Percentiles rank a stretch among this genome's conserved stretches.
phyloP scores from a whole-genome alignment of 208 protist species.

The Trypanosoma theileri region DNA sequence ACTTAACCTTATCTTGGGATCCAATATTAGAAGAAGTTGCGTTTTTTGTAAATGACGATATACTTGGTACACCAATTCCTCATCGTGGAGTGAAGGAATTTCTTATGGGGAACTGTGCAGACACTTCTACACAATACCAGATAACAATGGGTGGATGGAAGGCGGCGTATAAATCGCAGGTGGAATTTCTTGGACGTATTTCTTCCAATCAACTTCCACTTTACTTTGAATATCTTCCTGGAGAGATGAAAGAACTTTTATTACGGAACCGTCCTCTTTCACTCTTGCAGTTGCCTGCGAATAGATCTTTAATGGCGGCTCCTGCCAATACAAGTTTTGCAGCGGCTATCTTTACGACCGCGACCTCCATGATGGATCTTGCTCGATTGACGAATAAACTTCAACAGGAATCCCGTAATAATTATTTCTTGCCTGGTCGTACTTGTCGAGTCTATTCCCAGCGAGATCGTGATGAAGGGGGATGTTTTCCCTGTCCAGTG shows the following conservation, averaged over 20 bases:
- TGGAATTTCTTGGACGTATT: not conserved
- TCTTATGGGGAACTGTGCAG: not conserved
- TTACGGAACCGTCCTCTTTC: not conserved
- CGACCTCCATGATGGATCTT: not conserved
- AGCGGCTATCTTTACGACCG: not conserved
- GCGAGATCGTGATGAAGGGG: not conserved
- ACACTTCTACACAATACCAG: not conserved
- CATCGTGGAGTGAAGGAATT: not conserved
- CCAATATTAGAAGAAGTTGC: not conserved
- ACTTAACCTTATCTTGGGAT: slow-evolving; percentile 2
- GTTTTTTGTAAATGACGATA: slow-evolving; percentile 8
- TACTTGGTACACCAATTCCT: not conserved
- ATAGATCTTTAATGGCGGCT: not conserved
- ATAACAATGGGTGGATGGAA: not conserved
- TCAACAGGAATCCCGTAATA: not conserved
- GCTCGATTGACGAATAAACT: not conserved
- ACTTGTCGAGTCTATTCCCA: not conserved
- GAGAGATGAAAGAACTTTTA: not conserved
- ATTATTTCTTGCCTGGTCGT: not conserved
- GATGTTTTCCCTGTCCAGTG: not conserved
- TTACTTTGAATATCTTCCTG: slow-evolving; percentile 1
- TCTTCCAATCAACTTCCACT: not conserved
- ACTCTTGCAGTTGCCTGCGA: not conserved
- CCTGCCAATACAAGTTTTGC: not conserved
- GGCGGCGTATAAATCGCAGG: slow-evolving; percentile 1